A percentile compares a stretch with the other conserved stretches of the same genome.
Evolutionary conservation across 2,329 filamentous ascomycete genomes (phyloP).

Genomic region (Cercospora zeae-maydis): DNA sequence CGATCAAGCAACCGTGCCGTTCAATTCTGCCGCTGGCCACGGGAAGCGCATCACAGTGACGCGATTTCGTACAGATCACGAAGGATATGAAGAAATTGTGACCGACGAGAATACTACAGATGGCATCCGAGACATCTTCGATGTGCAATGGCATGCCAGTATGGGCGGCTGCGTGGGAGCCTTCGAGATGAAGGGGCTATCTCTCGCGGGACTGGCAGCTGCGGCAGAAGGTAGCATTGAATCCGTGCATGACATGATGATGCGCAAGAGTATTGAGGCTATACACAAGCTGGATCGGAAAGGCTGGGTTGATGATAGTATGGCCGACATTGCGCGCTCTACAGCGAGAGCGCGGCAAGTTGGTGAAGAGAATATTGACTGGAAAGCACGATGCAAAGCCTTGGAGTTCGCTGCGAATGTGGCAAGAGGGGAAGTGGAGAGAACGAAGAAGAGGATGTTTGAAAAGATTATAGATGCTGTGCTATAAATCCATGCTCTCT

Average conservation of each 20-base stretch:
- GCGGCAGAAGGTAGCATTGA: conserved; percentile 1
- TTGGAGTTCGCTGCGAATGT: conserved; percentile 34
- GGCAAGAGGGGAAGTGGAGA: conserved; percentile 34
- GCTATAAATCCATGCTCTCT: neutral
- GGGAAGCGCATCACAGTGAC: conserved; percentile 42
- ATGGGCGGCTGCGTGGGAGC: conserved; percentile 43
- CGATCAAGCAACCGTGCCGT: conserved; percentile 36
- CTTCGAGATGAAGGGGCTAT: conserved; percentile 42
- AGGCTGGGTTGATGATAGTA: conserved; percentile 21
- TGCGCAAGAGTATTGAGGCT: conserved; percentile 22
- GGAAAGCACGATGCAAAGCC: conserved; percentile 32
- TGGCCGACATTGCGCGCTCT: conserved; percentile 22
- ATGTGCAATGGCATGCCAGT: conserved; percentile 43
- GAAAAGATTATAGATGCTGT: conserved; percentile 33
- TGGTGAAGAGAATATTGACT: conserved; percentile 26
- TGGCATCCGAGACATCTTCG: conserved; percentile 43
- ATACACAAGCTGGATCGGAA: conserved; percentile 19
- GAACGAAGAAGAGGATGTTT: conserved; percentile 31
- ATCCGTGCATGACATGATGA: conserved; percentile 26
- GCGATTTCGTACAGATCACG: conserved; percentile 39
- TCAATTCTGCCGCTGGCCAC: conserved; percentile 35
- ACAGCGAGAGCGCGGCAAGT: conserved; percentile 7
- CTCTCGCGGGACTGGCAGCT: neutral
- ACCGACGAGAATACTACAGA: conserved; percentile 40
- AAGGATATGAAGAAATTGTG: conserved; percentile 36